Evolutionary conservation across 2,329 filamentous ascomycete genomes (phyloP).

Genomic region (Phaeosphaeriaceae sp.): DNA sequence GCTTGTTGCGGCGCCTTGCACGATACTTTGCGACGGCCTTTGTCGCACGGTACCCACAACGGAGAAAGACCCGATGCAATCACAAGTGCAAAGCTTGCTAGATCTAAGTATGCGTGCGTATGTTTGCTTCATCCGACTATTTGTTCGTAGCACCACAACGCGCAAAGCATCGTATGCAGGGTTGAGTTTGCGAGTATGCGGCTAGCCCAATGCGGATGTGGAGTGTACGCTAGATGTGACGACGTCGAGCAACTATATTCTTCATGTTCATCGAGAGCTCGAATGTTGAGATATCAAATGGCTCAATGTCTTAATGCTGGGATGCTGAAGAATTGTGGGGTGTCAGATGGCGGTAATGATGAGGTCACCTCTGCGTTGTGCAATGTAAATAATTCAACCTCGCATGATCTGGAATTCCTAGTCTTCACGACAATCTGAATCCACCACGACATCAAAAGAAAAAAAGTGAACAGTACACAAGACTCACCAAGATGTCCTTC

Average conservation of each 20-base stretch:
- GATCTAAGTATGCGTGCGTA: background rate
- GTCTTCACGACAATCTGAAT: background rate
- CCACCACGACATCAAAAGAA: background rate
- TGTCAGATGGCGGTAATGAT: background rate
- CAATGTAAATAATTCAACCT: background rate
- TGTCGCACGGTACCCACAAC: background rate
- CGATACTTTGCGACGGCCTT: background rate
- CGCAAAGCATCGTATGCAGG: background rate
- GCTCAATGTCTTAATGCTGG: background rate
- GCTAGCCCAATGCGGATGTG: background rate
- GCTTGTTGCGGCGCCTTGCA: conserved; percentile 32
- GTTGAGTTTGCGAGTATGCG: background rate
- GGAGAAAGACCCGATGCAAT: background rate
- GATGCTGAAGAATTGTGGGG: background rate
- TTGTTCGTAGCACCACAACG: background rate
- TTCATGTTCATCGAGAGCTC: background rate
- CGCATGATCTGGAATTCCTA: background rate
- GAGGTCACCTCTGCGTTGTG: background rate
- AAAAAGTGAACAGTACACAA: background rate
- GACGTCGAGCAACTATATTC: background rate
- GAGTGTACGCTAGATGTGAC: background rate
- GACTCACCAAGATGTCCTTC: background rate
- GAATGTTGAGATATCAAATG: background rate
- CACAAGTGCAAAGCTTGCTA: background rate
- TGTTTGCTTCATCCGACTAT: background rate